phyloP scores from a whole-genome alignment of 2,329 filamentous ascomycete genomes.

The Pseudogymnoascus sp. region DNA sequence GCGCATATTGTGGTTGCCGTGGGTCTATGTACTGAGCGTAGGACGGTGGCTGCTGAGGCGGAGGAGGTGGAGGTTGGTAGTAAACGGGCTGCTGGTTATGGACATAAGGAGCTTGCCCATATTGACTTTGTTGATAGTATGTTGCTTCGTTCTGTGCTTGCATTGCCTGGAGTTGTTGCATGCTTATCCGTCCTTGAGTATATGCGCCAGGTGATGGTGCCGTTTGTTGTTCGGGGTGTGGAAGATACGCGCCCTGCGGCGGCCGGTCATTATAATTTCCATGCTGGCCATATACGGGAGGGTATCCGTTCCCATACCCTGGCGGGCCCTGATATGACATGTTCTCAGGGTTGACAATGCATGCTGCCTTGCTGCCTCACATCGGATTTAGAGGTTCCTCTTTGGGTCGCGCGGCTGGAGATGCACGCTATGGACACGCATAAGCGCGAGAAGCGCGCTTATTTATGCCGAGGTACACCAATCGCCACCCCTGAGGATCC shows the following conservation, averaged over 20 bases:
- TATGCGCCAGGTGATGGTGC: slow-evolving; percentile 14
- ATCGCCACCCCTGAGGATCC: slow-evolving; percentile 8
- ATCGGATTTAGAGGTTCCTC: slow-evolving; percentile 1
- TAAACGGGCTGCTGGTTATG: slow-evolving; percentile 27
- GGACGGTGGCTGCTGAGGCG: slow-evolving; percentile 31
- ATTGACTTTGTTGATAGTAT: slow-evolving; percentile 16
- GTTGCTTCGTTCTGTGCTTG: slow-evolving; percentile 15
- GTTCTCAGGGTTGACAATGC: slow-evolving; percentile 4
- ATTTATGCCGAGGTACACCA: background rate
- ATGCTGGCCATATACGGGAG: slow-evolving; percentile 7
- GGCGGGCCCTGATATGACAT: slow-evolving; percentile 28
- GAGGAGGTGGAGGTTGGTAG: slow-evolving; percentile 27
- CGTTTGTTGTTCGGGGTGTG: slow-evolving; percentile 13
- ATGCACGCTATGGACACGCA: background rate
- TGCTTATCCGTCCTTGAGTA: slow-evolving; percentile 17
- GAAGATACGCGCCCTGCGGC: slow-evolving; percentile 12
- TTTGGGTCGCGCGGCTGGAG: background rate
- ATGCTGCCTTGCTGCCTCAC: slow-evolving; percentile 2
- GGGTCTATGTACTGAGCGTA: slow-evolving; percentile 29
- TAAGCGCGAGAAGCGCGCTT: background rate
- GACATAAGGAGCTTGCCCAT: slow-evolving; percentile 24
- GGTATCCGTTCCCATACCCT: slow-evolving; percentile 22
- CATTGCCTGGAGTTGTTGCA: slow-evolving; percentile 18
- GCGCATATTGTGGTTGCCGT: slow-evolving; percentile 22
- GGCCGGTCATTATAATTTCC: slow-evolving; percentile 1